These are phyloP conservation scores for Pseudogymnoascus sp. DNA, from an alignment of 2,329 filamentous ascomycete species.

Conservation along the genomic window DNA sequence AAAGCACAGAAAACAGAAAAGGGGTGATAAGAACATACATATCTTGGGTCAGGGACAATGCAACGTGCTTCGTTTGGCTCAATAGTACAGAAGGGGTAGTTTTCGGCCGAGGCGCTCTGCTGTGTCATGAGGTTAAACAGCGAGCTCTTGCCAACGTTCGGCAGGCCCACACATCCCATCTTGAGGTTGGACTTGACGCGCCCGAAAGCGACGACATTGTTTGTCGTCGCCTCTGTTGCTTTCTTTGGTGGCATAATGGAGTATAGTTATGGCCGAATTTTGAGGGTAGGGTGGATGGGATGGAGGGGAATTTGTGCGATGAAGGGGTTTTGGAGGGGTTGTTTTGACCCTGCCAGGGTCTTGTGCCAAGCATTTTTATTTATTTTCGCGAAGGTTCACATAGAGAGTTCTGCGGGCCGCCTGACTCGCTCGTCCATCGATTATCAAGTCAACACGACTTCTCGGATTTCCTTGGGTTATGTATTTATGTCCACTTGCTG, in stretches of 20 bases:
- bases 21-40: slow-evolving; percentile 28
- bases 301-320: slow-evolving; percentile 6
- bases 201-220: slow-evolving; percentile 39
- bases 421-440: not conserved
- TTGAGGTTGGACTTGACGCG: slow-evolving; percentile 38
- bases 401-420: not conserved
- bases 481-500: not conserved
- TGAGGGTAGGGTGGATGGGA: not conserved
- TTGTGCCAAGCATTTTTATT: not conserved
- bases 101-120: slow-evolving; percentile 38
- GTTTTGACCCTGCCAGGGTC: not conserved
- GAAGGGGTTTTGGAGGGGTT: slow-evolving; percentile 6
- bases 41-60: slow-evolving; percentile 36
- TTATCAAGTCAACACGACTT: not conserved
- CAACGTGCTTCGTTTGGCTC: slow-evolving; percentile 40
- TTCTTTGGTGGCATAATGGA: slow-evolving; percentile 34
- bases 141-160: slow-evolving; percentile 39
- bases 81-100: slow-evolving; percentile 40
- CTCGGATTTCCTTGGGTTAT: not conserved
- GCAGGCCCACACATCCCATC: slow-evolving; percentile 40
- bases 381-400: not conserved
- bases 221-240: slow-evolving; percentile 28
- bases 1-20: not conserved
- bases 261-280: not conserved
- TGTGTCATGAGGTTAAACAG: slow-evolving; percentile 40